phyloP scores from a whole-genome alignment of 1,139 yeast genomes.

The Geotrichum cucujoidarum region DNA sequence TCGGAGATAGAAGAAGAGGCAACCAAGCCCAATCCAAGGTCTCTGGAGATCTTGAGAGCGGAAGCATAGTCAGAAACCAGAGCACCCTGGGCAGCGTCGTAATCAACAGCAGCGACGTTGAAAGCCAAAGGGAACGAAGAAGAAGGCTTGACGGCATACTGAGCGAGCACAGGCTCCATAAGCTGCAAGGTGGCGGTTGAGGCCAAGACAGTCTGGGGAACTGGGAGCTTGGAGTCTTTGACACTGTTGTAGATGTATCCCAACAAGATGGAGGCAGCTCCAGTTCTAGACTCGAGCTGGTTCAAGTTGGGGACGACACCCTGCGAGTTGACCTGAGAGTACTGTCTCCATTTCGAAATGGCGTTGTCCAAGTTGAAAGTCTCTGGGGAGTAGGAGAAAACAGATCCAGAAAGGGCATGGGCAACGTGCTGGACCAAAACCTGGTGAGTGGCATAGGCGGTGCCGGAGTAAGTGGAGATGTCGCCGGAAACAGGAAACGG shows the following conservation, averaged over 20 bases:
- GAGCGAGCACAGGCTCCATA: constrained; percentile 54
- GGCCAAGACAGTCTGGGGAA: constrained; percentile 47
- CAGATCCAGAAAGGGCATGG: constrained; percentile 55
- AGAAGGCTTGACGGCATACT: constrained; percentile 36
- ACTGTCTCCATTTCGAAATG: constrained; percentile 52
- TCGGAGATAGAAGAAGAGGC: constrained; percentile 49
- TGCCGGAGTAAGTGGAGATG: constrained; percentile 26
- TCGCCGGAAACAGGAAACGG: constrained; percentile 27
- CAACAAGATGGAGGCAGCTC: constrained; percentile 74
- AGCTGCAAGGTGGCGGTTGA: constrained; percentile 64
- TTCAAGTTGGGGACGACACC: constrained; percentile 56
- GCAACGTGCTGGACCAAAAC: constrained; percentile 61
- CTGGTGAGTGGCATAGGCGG: constrained; percentile 46
- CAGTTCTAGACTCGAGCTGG: constrained; percentile 71
- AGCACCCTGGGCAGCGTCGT: constrained; percentile 47
- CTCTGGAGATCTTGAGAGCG: constrained; percentile 59
- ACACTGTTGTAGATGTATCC: constrained; percentile 54
- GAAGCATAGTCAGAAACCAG: constrained; percentile 65
- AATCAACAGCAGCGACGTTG: constrained; percentile 68
- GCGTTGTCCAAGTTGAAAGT: constrained; percentile 57
- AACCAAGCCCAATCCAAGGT: constrained; percentile 64
- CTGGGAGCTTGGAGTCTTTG: constrained; percentile 19
- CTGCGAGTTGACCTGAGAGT: constrained; percentile 48
- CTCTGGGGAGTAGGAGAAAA: constrained; percentile 69
- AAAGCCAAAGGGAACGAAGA: constrained; percentile 47